A percentile compares a stretch with the other conserved stretches of the same genome.
Conservation (phyloP, 305 asterid genomes). For the Solanum hybrid region DNA sequence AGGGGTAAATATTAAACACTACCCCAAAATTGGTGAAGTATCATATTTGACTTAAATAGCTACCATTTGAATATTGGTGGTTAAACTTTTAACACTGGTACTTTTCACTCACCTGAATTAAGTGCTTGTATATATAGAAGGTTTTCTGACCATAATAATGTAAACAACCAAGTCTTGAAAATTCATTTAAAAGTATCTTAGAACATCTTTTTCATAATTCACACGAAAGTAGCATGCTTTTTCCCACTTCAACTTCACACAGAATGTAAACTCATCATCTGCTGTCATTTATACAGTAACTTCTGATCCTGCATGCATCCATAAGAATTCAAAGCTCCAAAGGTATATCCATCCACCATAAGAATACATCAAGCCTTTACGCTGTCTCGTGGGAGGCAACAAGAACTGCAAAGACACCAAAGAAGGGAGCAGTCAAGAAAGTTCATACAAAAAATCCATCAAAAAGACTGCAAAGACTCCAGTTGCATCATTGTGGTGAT, state of each 20-base stretch:
- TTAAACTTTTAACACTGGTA: neutral
- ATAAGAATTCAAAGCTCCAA: neutral
- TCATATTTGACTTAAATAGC: neutral
- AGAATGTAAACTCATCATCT: constrained; percentile 2
- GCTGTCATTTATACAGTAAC: neutral
- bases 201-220: neutral
- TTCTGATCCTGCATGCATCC: neutral
- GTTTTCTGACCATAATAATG: neutral
- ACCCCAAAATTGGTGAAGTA: neutral
- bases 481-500: neutral
- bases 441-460: neutral
- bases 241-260: neutral
- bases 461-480: neutral
- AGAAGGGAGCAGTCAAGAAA: neutral
- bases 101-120: neutral
- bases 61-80: neutral
- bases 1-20: neutral
- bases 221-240: neutral
- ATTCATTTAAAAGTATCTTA: neutral
- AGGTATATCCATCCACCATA: neutral
- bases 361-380: neutral
- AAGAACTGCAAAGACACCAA: neutral
- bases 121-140: neutral
- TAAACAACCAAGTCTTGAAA: neutral
- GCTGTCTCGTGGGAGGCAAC: neutral